Conservation (phyloP, 2,329 filamentous ascomycete species). For the Calonectria leucothoes region DNA sequence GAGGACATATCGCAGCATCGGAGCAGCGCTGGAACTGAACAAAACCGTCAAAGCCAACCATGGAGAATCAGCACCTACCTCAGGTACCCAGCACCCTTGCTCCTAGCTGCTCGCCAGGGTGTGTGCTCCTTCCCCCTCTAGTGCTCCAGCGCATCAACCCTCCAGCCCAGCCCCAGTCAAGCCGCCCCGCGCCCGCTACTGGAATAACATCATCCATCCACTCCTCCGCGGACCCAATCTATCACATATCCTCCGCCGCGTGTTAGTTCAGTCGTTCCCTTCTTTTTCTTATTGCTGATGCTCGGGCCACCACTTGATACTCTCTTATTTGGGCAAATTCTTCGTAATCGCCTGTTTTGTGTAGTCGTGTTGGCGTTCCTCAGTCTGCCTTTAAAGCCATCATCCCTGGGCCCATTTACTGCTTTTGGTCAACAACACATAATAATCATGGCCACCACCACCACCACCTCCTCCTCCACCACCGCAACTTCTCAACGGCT, state of each 20-base stretch:
- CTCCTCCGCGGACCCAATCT: constrained; percentile 19
- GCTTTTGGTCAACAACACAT: constrained; percentile 4
- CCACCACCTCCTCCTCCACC: background rate
- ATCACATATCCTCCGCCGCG: constrained; percentile 1
- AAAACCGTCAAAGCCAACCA: background rate
- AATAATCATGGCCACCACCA: constrained; percentile 18
- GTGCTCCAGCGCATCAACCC: background rate
- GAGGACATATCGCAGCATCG: constrained; percentile 4
- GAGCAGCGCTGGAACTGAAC: background rate
- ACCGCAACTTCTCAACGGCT: background rate
- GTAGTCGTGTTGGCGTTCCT: background rate
- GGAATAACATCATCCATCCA: constrained; percentile 43
- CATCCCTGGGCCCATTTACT: background rate
- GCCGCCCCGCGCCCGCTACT: constrained; percentile 38
- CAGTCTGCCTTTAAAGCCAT: background rate
- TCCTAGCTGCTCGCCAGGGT: constrained; percentile 9
- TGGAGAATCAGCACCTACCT: constrained; percentile 4
- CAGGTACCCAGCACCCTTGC: constrained; percentile 1
- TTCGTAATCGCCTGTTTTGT: constrained; percentile 12
- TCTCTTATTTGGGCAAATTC: constrained; percentile 28
- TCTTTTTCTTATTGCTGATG: constrained; percentile 32
- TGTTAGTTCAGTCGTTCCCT: constrained; percentile 6
- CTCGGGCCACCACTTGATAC: constrained; percentile 24
- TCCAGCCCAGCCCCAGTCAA: constrained; percentile 30
- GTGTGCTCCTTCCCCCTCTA: constrained; percentile 34